Evolutionary conservation across 1,284 basidiomycete species (phyloP).

Genomic region (Austroboletus niveus): DNA sequence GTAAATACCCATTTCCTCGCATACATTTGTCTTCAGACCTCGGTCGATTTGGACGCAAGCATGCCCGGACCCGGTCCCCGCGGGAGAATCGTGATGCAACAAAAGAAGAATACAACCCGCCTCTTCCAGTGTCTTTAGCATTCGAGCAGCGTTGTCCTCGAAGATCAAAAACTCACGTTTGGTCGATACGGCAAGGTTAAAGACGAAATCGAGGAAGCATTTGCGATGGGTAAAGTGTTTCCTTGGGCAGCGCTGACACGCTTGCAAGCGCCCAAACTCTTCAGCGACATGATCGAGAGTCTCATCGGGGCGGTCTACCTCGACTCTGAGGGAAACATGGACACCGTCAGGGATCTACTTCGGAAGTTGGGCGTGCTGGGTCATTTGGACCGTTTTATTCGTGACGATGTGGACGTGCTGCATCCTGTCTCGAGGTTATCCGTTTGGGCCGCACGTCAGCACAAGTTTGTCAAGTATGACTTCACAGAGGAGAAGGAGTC

Average conservation of each 20-base stretch:
- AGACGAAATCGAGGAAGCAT: slow-evolving; percentile 44
- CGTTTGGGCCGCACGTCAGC: slow-evolving; percentile 52
- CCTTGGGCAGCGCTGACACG: slow-evolving; percentile 70
- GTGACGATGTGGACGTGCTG: slow-evolving; percentile 58
- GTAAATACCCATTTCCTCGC: slow-evolving; percentile 72
- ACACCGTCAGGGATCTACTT: slow-evolving; percentile 52
- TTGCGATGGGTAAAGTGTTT: slow-evolving; percentile 45
- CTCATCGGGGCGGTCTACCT: slow-evolving; percentile 80
- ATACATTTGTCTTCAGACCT: slow-evolving; percentile 56
- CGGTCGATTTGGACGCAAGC: slow-evolving; percentile 39
- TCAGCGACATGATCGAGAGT: slow-evolving; percentile 79
- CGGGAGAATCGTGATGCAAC: slow-evolving; percentile 37
- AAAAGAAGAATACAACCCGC: slow-evolving; percentile 45
- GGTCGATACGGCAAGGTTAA: slow-evolving; percentile 48
- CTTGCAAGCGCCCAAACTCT: slow-evolving; percentile 76
- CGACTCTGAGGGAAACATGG: slow-evolving; percentile 66
- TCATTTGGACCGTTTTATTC: slow-evolving; percentile 61
- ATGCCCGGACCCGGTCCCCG: slow-evolving; percentile 45
- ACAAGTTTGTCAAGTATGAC: slow-evolving; percentile 42
- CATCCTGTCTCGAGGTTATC: slow-evolving; percentile 66
- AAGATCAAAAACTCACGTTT: slow-evolving; percentile 57
- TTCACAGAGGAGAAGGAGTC: slow-evolving; percentile 44
- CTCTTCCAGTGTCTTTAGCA: slow-evolving; percentile 70
- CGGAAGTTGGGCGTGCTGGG: slow-evolving; percentile 52
- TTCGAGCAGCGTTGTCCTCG: slow-evolving; percentile 56